Evolutionary conservation across 2,329 filamentous ascomycete genomes (phyloP), one percentile per base, ranked within the genome.

Genomic region (Monosporascus sp.): DNA sequence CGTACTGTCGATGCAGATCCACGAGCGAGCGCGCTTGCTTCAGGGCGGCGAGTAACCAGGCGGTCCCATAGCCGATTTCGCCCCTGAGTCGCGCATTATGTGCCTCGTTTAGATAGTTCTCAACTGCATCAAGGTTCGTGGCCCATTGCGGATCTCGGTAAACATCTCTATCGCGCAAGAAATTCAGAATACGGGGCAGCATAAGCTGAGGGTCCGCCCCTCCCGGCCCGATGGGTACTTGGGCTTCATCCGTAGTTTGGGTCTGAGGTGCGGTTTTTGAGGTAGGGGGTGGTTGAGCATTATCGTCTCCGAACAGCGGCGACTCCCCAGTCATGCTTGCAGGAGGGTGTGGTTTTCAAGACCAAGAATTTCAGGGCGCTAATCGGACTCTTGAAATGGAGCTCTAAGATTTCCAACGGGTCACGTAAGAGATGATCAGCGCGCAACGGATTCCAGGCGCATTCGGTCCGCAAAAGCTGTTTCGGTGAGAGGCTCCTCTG

Each of bases 151-250:
- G 45, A 53, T 70, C 72, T 17, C 74, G 70, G 52, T 75, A 70
- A 6, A 65, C 60, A 57, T 82, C 77, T 55, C 78, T 73, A 31
- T 80, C 76, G 3, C 71, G 62, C 22, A 84, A 73, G 55, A 79
- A 83, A 57, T 73, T 74, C 44, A 67, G 54, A 35, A 74, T 62
- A 35, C 56, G 59, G 2, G 72, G 72, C 1, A 71, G 60, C 20
- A 61, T 61, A 47, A 71, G 62, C 37, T 60, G 65, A 58, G 71
- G 73, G 37, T 70, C 68, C 37, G 66, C 67, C 52, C 72, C 72
- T 2, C 54, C 50, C 31, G 60, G 52, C 35, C 54, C 55, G 44
- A 58, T 51, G 19, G 52, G 3, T 5, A 55, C 41, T n/a, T 37
- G 31, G 24, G 16, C 8, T 3, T 40, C 16, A 35, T 35, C 31